Evolutionary conservation across 495 filamentous ascomycete genomes (phyloP), one percentile per base, ranked within the genome.

Genomic region (Saxophila tyrrhenica): DNA sequence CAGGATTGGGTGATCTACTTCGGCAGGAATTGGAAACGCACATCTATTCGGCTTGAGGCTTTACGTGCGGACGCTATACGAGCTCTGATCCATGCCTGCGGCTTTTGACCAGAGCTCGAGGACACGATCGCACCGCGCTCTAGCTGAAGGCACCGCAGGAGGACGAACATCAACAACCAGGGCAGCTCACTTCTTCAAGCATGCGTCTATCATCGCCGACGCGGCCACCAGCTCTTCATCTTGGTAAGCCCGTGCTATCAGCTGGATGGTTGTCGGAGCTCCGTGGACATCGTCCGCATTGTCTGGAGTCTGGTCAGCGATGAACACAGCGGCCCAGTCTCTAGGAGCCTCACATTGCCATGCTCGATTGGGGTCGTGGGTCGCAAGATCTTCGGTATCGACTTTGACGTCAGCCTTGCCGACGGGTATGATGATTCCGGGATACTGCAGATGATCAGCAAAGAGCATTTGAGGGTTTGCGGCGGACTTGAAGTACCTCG

Each of bases 1-100:
- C 1, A 44, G 46, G 42, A 61, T 61, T 50, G 58, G 58, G n/a
- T 58, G 41, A 44, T 5, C 29, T 35, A 5, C 29, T 7, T 35
- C 7, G 5, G 29, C 29, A 35, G 29, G 29, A 35, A 7, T n/a
- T n/a, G n/a, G n/a, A n/a, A n/a, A n/a, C n/a, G n/a, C n/a, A n/a
- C n/a, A n/a, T n/a, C n/a, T n/a, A n/a, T n/a, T n/a, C n/a, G n/a
- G n/a, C n/a, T n/a, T n/a, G n/a, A n/a, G n/a, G n/a, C n/a, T n/a
- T n/a, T n/a, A n/a, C n/a, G n/a, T n/a, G n/a, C n/a, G n/a, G n/a
- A n/a, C n/a, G n/a, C n/a, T n/a, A n/a, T n/a, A n/a, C n/a, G n/a
- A n/a, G n/a, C n/a, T n/a, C 35, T 39, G 10, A 39, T 39, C n/a
- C n/a, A n/a, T n/a, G n/a, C n/a, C n/a, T n/a, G n/a, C n/a, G n/a